A percentile compares a stretch with the other conserved stretches of the same genome.
Conservation (phyloP, 108 stramenopile genomes). For the Schizochytrium sp. region DNA sequence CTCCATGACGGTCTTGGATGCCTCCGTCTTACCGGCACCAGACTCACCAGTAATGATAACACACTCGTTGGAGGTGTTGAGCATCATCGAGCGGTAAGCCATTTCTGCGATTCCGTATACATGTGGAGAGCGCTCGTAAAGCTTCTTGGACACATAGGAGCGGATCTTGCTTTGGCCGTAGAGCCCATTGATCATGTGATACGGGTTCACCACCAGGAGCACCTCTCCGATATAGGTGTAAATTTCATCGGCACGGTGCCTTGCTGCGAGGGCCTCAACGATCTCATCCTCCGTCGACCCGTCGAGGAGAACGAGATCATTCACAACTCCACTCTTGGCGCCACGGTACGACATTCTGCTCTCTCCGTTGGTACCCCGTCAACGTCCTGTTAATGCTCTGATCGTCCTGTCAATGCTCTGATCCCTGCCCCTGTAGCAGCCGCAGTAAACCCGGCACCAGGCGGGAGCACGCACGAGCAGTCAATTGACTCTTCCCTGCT, state of each 20-base stretch:
- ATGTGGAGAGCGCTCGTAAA: constrained; percentile 63
- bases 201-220: constrained; percentile 78
- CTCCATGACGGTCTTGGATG: constrained; percentile 63
- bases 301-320: constrained; percentile 73
- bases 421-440: no score
- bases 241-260: constrained; percentile 71
- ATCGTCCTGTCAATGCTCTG: no score
- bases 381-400: no score
- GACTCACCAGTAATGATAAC: constrained; percentile 64
- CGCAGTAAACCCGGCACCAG: no score
- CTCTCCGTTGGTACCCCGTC: no score
- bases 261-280: constrained; percentile 67
- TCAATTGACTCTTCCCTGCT: no score
- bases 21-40: constrained; percentile 70
- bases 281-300: constrained; percentile 77
- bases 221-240: constrained; percentile 77
- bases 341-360: constrained; percentile 34
- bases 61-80: constrained; percentile 38
- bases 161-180: constrained; percentile 26
- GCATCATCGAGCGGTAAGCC: constrained; percentile 67
- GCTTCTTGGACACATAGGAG: constrained; percentile 13
- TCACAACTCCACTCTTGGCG: constrained; percentile 56
- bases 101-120: constrained; percentile 68
- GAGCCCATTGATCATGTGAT: constrained; percentile 66
- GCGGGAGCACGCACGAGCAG: no score